Evolutionary conservation across 208 protist genomes (phyloP), one percentile per base, ranked within the genome.

Genomic region (Tritrichomonas musculus): DNA sequence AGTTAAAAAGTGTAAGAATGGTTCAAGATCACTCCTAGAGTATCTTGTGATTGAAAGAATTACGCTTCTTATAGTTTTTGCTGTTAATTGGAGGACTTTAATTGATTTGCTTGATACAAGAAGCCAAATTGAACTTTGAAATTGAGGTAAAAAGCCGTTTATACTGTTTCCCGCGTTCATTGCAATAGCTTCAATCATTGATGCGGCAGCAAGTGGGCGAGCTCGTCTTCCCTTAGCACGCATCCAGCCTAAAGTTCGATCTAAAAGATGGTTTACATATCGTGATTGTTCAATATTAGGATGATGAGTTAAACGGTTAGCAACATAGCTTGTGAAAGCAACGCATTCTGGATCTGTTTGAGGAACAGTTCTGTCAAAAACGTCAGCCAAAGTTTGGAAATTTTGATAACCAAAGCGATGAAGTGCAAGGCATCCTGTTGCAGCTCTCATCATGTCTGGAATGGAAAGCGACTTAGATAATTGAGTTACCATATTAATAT

Each of bases 331-430:
- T 33, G 77, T 88, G 57, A 88, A 88, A 57, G 14, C 41, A 11
- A 88, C 47, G 30, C 57, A 88, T 88, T 88, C 77, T 60, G 25
- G 44, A 27, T 88, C 47, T 27, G 44, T 88, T 88, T 88, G 77
- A 39, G 77, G 77, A 2, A 88, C 47, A 39, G 44, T 53, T 11
- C 77, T 25, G 22, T 88, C 77, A 30, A 88, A 88, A 39, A 88
- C 27, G 25, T 30, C 0, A 17, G 77, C 41, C 25, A 88, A 36
- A 39, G 57, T 27, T 22, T 88, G 9, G 57, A 88, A 88, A 53
- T 88, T 47, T 33, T 13, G 41, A 50, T 88, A 88, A 27, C 77
- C 77, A 88, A 25, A 33, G 39, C 41, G 44, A 57, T 88, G 44
- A 5, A 88, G 30, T 17, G 41, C 9, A 14, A 88, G 27, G 8